A percentile compares a stretch with the other conserved stretches of the same genome.
Evolutionary conservation across 2,329 filamentous ascomycete species (phyloP).

Genomic region (Sclerotinia nivalis): DNA sequence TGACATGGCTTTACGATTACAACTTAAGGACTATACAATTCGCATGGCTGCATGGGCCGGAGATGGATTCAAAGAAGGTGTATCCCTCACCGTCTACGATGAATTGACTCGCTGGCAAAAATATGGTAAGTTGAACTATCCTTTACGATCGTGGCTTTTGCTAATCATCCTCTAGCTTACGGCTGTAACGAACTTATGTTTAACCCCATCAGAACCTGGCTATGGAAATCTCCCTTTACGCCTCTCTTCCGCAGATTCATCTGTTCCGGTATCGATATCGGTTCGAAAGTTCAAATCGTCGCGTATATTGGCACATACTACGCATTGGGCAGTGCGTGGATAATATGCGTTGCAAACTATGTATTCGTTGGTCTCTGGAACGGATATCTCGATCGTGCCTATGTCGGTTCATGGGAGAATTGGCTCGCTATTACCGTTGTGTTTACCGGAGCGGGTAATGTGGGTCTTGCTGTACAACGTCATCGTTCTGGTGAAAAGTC

Average conservation of each 20-base stretch:
- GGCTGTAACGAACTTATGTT: constrained; percentile 71
- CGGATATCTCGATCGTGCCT: constrained; percentile 64
- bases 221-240: constrained; percentile 63
- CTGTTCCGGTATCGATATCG: constrained; percentile 59
- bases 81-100: constrained; percentile 71
- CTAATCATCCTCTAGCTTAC: constrained; percentile 48
- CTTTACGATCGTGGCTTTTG: background rate
- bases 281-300: constrained; percentile 70
- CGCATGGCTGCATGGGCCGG: constrained; percentile 69
- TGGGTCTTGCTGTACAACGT: constrained; percentile 59
- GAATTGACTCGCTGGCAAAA: constrained; percentile 73
- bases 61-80: constrained; percentile 71
- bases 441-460: constrained; percentile 54
- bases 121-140: constrained; percentile 44
- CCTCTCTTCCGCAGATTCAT: constrained; percentile 62
- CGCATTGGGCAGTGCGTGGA: constrained; percentile 65
- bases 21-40: constrained; percentile 67
- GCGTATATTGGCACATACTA: constrained; percentile 64
- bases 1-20: constrained; percentile 71
- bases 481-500: constrained; percentile 59
- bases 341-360: constrained; percentile 68
- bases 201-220: constrained; percentile 64
- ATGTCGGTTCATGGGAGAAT: constrained; percentile 65
- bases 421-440: constrained; percentile 65
- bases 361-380: constrained; percentile 71